Conservation (phyloP, 164 flowering plant genomes). For the Magnolia kwangsiensis region DNA sequence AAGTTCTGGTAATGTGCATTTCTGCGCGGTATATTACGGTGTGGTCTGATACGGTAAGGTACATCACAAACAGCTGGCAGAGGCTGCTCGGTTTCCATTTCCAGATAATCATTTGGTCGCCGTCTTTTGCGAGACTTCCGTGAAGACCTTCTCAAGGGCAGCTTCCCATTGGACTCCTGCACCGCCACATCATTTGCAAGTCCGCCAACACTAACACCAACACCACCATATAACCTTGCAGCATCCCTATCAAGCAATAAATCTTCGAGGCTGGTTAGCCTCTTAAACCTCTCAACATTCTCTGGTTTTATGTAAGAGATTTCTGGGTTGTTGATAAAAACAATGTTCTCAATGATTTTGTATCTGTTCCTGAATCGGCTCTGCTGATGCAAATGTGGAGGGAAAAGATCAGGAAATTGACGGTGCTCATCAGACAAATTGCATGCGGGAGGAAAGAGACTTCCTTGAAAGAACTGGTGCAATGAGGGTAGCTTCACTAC, state of each 20-base stretch:
- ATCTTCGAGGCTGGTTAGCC: constrained; percentile 35
- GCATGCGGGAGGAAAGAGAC: constrained; percentile 18
- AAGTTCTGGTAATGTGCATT: neutral
- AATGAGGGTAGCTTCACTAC: constrained; percentile 26
- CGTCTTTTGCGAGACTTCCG: neutral
- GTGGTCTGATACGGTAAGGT: constrained; percentile 21
- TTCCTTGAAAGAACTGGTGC: constrained; percentile 35
- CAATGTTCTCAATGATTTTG: constrained; percentile 34
- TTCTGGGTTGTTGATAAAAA: constrained; percentile 42
- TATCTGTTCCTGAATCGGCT: constrained; percentile 11
- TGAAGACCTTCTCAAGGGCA: neutral
- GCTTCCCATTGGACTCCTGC: constrained; percentile 14
- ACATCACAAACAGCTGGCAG: constrained; percentile 17
- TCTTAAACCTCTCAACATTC: constrained; percentile 46
- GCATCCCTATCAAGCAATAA: constrained; percentile 28
- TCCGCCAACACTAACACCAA: neutral
- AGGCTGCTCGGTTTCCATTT: constrained; percentile 2
- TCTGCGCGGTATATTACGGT: neutral
- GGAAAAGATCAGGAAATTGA: constrained; percentile 51
- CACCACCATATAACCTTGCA: constrained; percentile 11
- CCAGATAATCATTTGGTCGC: neutral
- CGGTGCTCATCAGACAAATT: constrained; percentile 15
- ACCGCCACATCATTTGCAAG: constrained; percentile 3
- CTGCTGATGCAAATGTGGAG: constrained; percentile 33
- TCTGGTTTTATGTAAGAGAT: constrained; percentile 25